Evolutionary conservation across 2,329 filamentous ascomycete genomes (phyloP), one percentile per base, ranked within the genome.

Genomic region (Venturia asperata): DNA sequence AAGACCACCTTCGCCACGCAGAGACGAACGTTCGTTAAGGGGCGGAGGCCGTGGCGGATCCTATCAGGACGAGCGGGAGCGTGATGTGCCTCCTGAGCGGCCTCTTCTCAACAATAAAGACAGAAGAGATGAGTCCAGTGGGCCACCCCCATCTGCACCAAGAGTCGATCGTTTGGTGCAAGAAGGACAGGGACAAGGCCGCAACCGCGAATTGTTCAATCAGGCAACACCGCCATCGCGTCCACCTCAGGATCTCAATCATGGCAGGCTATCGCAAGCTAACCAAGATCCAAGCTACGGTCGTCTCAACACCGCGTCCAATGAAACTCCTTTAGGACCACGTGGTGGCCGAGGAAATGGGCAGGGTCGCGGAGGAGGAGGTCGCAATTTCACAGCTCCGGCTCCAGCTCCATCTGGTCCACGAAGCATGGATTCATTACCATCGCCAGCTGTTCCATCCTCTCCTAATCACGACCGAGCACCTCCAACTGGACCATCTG

Each of bases 281-380:
- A 72, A 74, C 19, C 74, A 77, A 64, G 80, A 83, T 64, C 77
- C 79, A 13, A 78, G 77, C 61, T 82, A 80, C 69, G 80, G 80
- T 39, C 74, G 81, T 45, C 71, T 82, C 21, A 83, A 82, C 67
- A 73, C 76, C n/a, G 69, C 73, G 24, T 80, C 85, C 24, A 42
- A 62, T 24, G 52, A 79, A 76, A 68, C 71, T 62, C 83, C 84
- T 30, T 83, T 81, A 47, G 85, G 83, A 1, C 84, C 84, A 63
- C 77, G 81, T 66, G 76, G 76, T 70, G 52, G 52, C 13, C 72
- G 74, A 67, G 77, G 75, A 66, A 76, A 74, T 64, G 68, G 71
- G n/a, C 67, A 71, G 21, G 19, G 27, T 24, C 37, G 60, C 64
- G 72, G 72, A 13, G 72, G 77, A 55, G 72, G 72, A 66, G 74